These are phyloP conservation scores for Penicillium sp. DNA, from an alignment of 2,329 filamentous ascomycete species.

Conservation along the genomic window DNA sequence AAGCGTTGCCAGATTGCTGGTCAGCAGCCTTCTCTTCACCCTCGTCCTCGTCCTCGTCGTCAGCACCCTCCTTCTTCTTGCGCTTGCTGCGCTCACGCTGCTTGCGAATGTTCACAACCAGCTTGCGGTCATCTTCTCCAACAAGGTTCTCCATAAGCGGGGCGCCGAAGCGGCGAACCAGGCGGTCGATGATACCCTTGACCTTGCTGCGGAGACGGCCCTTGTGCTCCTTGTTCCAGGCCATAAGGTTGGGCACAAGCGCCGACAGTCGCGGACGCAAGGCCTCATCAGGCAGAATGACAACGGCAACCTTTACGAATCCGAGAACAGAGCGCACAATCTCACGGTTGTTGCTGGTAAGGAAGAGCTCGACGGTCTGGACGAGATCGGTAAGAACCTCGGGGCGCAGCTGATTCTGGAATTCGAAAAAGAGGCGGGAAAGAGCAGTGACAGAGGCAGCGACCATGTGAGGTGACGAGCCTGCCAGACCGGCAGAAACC, in stretches of 20 bases:
- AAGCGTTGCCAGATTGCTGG: constrained; percentile 78
- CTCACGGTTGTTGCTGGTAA: constrained; percentile 94
- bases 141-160: constrained; percentile 78
- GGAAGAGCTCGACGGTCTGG: constrained; percentile 92
- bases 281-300: constrained; percentile 78
- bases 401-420: constrained; percentile 70
- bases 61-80: constrained; percentile 73
- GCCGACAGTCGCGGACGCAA: constrained; percentile 76
- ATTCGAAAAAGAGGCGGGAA: constrained; percentile 91
- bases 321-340: constrained; percentile 93
- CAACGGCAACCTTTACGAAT: constrained; percentile 94
- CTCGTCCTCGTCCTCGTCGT: constrained; percentile 60
- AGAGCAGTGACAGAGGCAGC: constrained; percentile 95
- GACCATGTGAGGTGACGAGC: constrained; percentile 94
- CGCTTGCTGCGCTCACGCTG: constrained; percentile 88
- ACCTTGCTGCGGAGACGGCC: constrained; percentile 96
- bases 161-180: constrained; percentile 88
- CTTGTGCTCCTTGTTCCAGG: constrained; percentile 98
- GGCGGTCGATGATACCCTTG: constrained; percentile 94
- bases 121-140: constrained; percentile 83
- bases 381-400: constrained; percentile 81
- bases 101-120: constrained; percentile 94
- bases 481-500: constrained; percentile 93
- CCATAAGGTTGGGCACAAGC: constrained; percentile 86
- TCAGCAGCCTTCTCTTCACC: constrained; percentile 55